Evolutionary conservation across 441 rosid genomes (phyloP), one percentile per base, ranked within the genome.

Genomic region (Arabidopsis lyrata): DNA sequence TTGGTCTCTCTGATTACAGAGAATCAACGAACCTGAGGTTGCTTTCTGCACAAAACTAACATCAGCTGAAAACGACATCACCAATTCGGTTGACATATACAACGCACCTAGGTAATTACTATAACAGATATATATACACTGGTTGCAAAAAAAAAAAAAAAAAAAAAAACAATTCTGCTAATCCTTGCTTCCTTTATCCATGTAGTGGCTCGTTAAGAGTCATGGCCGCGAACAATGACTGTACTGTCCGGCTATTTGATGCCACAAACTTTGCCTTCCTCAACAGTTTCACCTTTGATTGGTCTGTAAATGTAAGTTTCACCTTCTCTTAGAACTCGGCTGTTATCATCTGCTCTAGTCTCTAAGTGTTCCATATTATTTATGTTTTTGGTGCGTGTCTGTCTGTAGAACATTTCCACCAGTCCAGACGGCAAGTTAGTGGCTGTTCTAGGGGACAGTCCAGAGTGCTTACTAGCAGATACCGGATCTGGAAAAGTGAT

Each of bases 271-370:
- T 87, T 27, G 18, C 83, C 12, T 78, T 80, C 73, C 81, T 87
- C 73, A 81, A 81, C 67, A 35, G 56, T 67, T 87, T 77, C 63
- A 55, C 78, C 22, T 90, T 80, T 38, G 72, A 78, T 13, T 90
- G 95, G 95, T 85, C 90, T 38, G 89, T 90, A 6, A 90, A 90
- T 65, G 95, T 90, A 75, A 86, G 95, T 53, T 8, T 1, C 34
- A 14, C 35, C 31, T 27, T 69, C 75, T 44, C 57, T 58, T 16
- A 2, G 45, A 15, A 3, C 9, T 29, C n/a, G 0, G 1, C 9
- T 70, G 11, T 22, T 36, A 0, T 11, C 8, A 31, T 31, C 3
- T 35, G 8, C 58, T 20, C 34, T 56, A 8, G 22, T 8, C 3
- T 65, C 32, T 5, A 9, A 32, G 8, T 20, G 31, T 18, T 35